Evolutionary conservation across 345 rosid species (phyloP).

Genomic region (Boechera retrofracta): DNA sequence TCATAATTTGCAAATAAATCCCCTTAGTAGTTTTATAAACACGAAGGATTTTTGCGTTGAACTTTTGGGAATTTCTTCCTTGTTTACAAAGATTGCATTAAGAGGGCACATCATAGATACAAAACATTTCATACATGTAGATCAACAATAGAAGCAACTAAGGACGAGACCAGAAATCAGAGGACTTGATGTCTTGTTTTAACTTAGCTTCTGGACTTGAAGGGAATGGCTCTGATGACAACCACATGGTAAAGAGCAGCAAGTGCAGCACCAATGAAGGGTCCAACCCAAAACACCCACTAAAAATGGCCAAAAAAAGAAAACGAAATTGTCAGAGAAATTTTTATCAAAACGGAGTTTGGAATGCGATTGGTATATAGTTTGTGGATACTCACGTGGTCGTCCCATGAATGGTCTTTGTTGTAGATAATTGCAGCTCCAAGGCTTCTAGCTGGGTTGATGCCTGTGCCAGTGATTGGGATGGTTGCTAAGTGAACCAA

Average conservation of each 20-base stretch:
- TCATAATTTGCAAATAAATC: not conserved
- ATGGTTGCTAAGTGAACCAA: constrained; percentile 76
- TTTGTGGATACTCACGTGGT: constrained; percentile 56
- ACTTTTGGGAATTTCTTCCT: constrained; percentile 20
- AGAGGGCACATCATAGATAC: constrained; percentile 26
- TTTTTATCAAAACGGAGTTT: not conserved
- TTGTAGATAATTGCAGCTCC: constrained; percentile 74
- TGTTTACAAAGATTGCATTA: constrained; percentile 29
- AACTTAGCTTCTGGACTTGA: constrained; percentile 50
- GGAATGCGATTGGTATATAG: not conserved
- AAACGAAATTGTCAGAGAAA: not conserved
- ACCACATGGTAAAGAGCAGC: constrained; percentile 74
- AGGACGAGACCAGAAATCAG: constrained; percentile 26
- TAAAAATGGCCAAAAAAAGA: constrained; percentile 17
- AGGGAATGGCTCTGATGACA: constrained; percentile 80
- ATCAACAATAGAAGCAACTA: constrained; percentile 27
- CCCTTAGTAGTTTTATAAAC: not conserved
- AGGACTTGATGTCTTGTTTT: constrained; percentile 26
- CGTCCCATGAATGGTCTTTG: constrained; percentile 60
- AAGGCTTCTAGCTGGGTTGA: constrained; percentile 77
- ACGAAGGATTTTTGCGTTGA: not conserved
- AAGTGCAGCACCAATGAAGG: constrained; percentile 72
- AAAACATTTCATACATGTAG: constrained; percentile 20
- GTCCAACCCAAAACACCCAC: constrained; percentile 90
- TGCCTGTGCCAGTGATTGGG: constrained; percentile 72